Base-by-base conservation (phyloP, 441 rosid species). In the Erodium moschatum region DNA sequence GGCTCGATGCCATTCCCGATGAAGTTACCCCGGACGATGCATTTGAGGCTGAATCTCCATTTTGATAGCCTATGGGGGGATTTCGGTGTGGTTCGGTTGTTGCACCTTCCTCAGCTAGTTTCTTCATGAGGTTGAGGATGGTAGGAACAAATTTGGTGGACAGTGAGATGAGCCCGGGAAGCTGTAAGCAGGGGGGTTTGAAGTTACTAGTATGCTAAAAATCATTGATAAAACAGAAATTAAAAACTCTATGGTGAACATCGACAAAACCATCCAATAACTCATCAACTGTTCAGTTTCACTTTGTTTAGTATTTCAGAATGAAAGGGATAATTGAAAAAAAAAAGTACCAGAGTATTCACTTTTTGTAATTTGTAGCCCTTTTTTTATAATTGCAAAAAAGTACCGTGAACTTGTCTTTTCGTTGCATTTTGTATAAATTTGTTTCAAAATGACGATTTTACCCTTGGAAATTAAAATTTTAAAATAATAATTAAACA, bases 131-230 rank as follows among this genome's bases (percentile, higher is more conserved):
- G 81, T 91, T 94, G 96, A 89, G 83, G 29, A 91, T 75, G 7
- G 97, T 94, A 56, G 98, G 98, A 72, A 94, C 72, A 78, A 94
- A 79, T 78, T 91, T 94, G 61, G 91, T 72, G n/a, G 97, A 94
- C 76, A 91, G 74, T 69, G 97, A 86, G 65, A 94, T 72, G 65
- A 94, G 86, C 73, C 97, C 98, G 10, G 98, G 94, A 64, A 94
- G 87, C 98, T 94, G 90, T 68, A 77, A 65, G 71, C 38, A 64
- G 31, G 68, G 12, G 5, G 5, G 29, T 20, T 10, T 60, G 31
- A 4, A 6, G 64, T 60, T 60, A 40, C 31, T 10, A 24, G 63
- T 20, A 24, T 60, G 12, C 12, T 60, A 19, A 60, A 60, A 60
- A 60, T 7, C 29, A 20, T 60, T 60, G 64, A 60, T 20, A 4